A percentile compares a stretch with the other conserved stretches of the same genome.
Conservation (phyloP, 2,329 filamentous ascomycete genomes). For the Colletotrichum brevisporum region DNA sequence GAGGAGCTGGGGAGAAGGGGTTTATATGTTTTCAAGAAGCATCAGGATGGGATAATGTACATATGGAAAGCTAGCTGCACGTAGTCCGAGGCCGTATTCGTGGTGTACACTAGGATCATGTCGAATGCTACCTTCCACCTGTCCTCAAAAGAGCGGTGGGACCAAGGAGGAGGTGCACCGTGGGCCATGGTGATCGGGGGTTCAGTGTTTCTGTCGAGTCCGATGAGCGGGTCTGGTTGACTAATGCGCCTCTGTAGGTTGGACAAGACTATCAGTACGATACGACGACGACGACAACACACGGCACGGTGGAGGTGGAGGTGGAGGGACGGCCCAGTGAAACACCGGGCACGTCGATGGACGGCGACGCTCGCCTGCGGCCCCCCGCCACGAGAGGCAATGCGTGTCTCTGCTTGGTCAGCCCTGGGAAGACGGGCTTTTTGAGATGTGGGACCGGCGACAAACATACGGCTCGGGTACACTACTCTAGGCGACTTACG, state of each 20-base stretch:
- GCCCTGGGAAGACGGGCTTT: background rate
- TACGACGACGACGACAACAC: background rate
- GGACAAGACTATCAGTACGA: background rate
- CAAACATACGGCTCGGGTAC: no score
- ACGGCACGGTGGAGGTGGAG: background rate
- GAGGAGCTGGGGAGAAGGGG: background rate
- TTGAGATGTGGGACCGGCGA: background rate
- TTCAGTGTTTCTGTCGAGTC: constrained; percentile 35
- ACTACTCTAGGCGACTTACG: background rate
- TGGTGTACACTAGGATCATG: background rate
- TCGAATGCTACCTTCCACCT: constrained; percentile 11
- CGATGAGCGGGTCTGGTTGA: constrained; percentile 38
- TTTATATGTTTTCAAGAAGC: constrained; percentile 20
- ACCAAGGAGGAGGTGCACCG: background rate
- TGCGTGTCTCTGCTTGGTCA: no score
- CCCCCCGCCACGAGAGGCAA: no score
- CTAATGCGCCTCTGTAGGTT: constrained; percentile 25
- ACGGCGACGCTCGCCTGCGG: background rate
- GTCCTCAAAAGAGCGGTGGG: constrained; percentile 35
- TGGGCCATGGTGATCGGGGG: constrained; percentile 19
- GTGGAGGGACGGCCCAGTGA: background rate
- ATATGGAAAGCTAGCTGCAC: background rate
- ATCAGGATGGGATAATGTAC: background rate
- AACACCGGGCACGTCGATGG: background rate
- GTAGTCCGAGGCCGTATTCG: no score